Evolutionary conservation across 495 filamentous ascomycete species (phyloP).

Genomic region (Chaetomium fimeti): DNA sequence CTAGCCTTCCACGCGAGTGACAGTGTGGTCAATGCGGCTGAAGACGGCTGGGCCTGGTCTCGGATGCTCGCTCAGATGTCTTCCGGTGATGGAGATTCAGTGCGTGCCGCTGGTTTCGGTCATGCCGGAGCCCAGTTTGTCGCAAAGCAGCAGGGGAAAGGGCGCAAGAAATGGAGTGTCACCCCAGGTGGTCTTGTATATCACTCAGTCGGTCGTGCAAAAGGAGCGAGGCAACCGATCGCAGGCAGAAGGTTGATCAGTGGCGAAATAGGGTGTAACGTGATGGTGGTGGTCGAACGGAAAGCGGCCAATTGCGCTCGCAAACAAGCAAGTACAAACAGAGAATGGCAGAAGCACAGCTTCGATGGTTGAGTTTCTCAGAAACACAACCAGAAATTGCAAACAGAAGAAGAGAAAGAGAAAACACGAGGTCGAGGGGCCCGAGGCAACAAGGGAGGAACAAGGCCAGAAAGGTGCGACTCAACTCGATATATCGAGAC

Average conservation of each 20-base stretch:
- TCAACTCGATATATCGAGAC: background rate
- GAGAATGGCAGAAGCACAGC: slow-evolving; percentile 25
- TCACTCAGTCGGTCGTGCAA: background rate
- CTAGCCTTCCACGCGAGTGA: slow-evolving; percentile 1
- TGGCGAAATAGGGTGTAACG: slow-evolving; percentile 16
- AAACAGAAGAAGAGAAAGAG: slow-evolving; percentile 13
- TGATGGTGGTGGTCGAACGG: slow-evolving; percentile 13
- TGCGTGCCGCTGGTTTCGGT: background rate
- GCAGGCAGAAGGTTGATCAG: background rate
- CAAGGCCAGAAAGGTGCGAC: background rate
- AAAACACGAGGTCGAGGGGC: background rate
- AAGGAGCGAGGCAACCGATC: slow-evolving; percentile 9
- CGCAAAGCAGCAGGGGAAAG: background rate
- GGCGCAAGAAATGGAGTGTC: background rate
- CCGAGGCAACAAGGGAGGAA: background rate
- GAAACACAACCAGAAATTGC: background rate
- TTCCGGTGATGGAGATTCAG: background rate
- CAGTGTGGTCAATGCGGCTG: slow-evolving; percentile 20
- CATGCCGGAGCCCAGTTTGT: background rate
- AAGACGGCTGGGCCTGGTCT: background rate
- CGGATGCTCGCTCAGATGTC: background rate
- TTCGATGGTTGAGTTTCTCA: slow-evolving; percentile 7
- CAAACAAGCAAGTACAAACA: slow-evolving; percentile 15
- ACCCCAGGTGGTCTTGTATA: slow-evolving; percentile 11
- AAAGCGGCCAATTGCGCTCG: slow-evolving; percentile 11